Evolutionary conservation across 371 early-diverging fungal genomes (phyloP), one percentile per base, ranked within the genome.

Genomic region (Mortierella sp.): DNA sequence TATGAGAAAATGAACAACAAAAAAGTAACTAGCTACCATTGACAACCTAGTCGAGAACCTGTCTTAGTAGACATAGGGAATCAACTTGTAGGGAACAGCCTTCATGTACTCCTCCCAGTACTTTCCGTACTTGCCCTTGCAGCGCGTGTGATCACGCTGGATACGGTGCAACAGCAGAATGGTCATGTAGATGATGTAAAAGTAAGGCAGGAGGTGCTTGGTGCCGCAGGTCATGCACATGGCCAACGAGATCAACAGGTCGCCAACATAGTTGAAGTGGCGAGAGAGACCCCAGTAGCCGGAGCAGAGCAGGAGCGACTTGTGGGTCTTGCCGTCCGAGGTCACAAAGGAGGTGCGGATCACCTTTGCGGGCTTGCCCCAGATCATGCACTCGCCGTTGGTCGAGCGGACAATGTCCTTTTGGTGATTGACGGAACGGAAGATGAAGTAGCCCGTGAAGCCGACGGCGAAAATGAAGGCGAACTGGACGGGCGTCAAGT

Each of bases 251-350:
- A 94, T 88, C 73, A 91, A 64, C 53, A 94, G 79, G 66, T 94
- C 94, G 43, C 94, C 94, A n/a, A 93, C 87, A 87, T 95, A 95
- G 89, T 95, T 95, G 86, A 93, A 93, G 88, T 95, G 95, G 72
- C 94, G 90, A 16, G 94, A 89, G 55, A 93, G 82, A 79, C 95
- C 95, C 95, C 95, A 95, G 89, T 87, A 94, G 2, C 95, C 95
- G 55, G 92, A 92, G 79, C 90, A 89, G 40, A 95, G 85, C 63
- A 95, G 85, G 45, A 94, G 74, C 14, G 90, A 89, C 66, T 79
- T 75, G 87, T 93, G 94, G 44, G 80, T 81, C 86, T 92, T 90
- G 69, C 95, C 95, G 80, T 95, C 94, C 44, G 89, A 85, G 52
- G 94, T 95, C 34, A 86, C 73, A 74, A 90, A 95, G 67, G 92